phyloP scores from a whole-genome alignment of 2,329 filamentous ascomycete genomes.

The Trichoderma polysporum region DNA sequence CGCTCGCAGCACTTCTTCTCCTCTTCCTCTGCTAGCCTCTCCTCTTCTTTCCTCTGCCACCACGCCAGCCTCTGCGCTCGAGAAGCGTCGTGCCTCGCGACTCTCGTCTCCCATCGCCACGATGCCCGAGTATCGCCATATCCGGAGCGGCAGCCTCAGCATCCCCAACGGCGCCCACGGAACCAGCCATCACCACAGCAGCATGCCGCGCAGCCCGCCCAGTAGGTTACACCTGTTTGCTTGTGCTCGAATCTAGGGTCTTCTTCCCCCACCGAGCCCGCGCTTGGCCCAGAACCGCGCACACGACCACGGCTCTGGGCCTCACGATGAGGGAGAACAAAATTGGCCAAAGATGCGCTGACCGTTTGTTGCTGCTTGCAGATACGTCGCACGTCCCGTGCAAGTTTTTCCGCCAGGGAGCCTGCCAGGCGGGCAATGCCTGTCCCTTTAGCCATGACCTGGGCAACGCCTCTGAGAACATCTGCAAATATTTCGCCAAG shows the following conservation, averaged over 20 bases:
- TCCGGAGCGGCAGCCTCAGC: conserved; percentile 58
- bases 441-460: conserved; percentile 97
- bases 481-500: conserved; percentile 99
- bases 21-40: conserved; percentile 19
- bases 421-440: conserved; percentile 91
- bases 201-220: conserved; percentile 58
- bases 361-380: conserved; percentile 39
- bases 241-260: not conserved
- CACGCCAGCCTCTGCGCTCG: conserved; percentile 9
- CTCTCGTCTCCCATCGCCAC: conserved; percentile 24
- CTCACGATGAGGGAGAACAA: not conserved
- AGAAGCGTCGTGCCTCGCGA: conserved; percentile 18
- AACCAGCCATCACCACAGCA: conserved; percentile 30
- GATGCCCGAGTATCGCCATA: conserved; percentile 56
- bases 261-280: conserved; percentile 12
- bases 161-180: conserved; percentile 40
- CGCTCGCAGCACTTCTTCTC: conserved; percentile 23
- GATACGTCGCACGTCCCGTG: conserved; percentile 97
- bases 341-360: conserved; percentile 11
- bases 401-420: conserved; percentile 98
- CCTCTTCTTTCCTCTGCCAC: conserved; percentile 3
- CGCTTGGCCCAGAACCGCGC: not conserved
- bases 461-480: conserved; percentile 77
- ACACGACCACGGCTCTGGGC: conserved; percentile 15
- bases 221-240: conserved; percentile 43